phyloP scores from a whole-genome alignment of 164 flowering plant species.

The Sextonia rubra region DNA sequence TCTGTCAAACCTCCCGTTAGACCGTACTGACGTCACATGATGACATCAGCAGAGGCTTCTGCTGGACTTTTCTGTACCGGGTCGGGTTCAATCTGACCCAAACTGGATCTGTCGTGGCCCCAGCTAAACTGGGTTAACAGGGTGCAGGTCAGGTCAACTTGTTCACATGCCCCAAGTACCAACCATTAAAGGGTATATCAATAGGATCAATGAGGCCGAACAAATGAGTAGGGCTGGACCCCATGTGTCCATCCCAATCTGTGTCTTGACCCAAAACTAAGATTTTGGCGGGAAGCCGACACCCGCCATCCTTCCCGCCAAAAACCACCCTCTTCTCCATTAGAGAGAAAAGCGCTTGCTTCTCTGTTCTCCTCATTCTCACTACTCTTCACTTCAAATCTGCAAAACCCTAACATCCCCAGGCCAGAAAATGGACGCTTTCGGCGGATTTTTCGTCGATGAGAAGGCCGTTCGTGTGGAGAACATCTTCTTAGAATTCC shows the following conservation, averaged over 20 bases:
- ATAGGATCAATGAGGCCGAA: not conserved
- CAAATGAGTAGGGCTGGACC: not conserved
- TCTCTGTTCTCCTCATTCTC: not conserved
- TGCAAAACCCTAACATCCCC: not conserved
- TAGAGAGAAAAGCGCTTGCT: not conserved
- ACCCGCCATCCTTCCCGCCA: constrained; percentile 11
- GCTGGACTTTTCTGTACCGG: too few relatives aligned
- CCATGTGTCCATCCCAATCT: too few relatives aligned
- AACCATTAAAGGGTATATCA: too few relatives aligned
- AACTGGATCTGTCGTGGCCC: too few relatives aligned
- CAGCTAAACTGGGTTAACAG: too few relatives aligned
- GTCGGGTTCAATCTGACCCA: too few relatives aligned
- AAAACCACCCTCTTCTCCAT: not conserved
- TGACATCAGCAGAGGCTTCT: too few relatives aligned
- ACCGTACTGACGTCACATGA: too few relatives aligned
- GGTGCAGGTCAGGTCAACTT: too few relatives aligned
- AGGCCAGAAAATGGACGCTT: constrained; percentile 22
- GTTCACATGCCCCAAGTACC: too few relatives aligned
- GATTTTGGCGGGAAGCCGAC: constrained; percentile 12
- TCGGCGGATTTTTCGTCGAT: constrained; percentile 61
- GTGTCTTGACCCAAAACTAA: not conserved
- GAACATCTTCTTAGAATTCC: constrained; percentile 81
- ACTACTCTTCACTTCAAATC: not conserved
- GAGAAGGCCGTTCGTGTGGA: constrained; percentile 81
- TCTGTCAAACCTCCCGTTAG: too few relatives aligned